Percentiles rank a stretch among this genome's conserved stretches.
Evolutionary conservation across 1,139 yeast genomes (phyloP).

Genomic region (Blastobotrys petasosporus): DNA sequence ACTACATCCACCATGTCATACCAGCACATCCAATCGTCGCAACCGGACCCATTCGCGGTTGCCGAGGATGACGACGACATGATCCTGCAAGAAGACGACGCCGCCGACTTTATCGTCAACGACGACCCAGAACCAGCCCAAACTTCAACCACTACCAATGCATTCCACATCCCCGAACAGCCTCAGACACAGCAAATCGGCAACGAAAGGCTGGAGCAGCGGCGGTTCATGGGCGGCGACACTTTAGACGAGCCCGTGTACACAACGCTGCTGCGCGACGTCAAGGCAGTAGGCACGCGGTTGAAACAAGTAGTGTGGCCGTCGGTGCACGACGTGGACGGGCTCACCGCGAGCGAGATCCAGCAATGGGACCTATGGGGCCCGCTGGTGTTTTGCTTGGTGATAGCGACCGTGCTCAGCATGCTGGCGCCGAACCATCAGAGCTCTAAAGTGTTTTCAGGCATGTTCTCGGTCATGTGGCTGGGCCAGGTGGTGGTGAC

Average conservation of each 20-base stretch:
- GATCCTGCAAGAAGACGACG: constrained; percentile 7
- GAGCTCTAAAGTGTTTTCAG: constrained; percentile 50
- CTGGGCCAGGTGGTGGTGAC: constrained; percentile 49
- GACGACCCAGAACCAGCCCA: constrained; percentile 17
- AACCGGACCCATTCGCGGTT: neutral
- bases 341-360: constrained; percentile 15
- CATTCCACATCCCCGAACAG: constrained; percentile 18
- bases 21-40: constrained; percentile 1
- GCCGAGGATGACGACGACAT: constrained; percentile 2
- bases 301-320: constrained; percentile 64
- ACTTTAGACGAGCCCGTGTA: constrained; percentile 79
- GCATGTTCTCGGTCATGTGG: constrained; percentile 57
- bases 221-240: constrained; percentile 76
- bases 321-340: constrained; percentile 18
- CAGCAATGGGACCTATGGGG: constrained; percentile 89
- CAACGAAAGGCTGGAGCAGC: constrained; percentile 56
- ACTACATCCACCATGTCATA: constrained; percentile 3
- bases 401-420: constrained; percentile 50
- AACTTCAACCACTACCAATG: constrained; percentile 6
- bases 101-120: constrained; percentile 18
- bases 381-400: constrained; percentile 66
- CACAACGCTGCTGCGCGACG: constrained; percentile 62
- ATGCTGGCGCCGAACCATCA: constrained; percentile 38
- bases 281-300: constrained; percentile 58
- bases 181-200: constrained; percentile 23